Evolutionary conservation across 1,284 basidiomycete genomes (phyloP).

Genomic region (Marasmius fiardii): DNA sequence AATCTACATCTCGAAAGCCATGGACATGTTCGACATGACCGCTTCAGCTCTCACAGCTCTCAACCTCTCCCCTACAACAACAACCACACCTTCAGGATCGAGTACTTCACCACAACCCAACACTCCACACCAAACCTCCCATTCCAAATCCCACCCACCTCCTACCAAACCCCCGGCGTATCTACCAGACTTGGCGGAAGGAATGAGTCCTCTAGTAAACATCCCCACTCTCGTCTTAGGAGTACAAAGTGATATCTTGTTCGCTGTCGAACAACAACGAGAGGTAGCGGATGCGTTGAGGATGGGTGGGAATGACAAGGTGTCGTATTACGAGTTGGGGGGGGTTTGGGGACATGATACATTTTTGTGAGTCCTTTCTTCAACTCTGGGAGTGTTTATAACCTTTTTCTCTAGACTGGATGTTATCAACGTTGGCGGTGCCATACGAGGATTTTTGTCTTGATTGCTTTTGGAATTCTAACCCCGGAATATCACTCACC

Average conservation of each 20-base stretch:
- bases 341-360: slow-evolving; percentile 99
- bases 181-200: slow-evolving; percentile 80
- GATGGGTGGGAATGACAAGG: slow-evolving; percentile 82
- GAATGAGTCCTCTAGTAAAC: slow-evolving; percentile 71
- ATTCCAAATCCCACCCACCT: slow-evolving; percentile 69
- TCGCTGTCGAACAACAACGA: slow-evolving; percentile 96
- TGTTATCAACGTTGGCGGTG: slow-evolving; percentile 46
- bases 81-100: slow-evolving; percentile 20
- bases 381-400: neutral
- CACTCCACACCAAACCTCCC: slow-evolving; percentile 42
- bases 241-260: slow-evolving; percentile 95
- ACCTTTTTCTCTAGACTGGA: slow-evolving; percentile 34
- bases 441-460: slow-evolving; percentile 47
- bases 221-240: slow-evolving; percentile 90
- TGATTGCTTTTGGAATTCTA: slow-evolving; percentile 13
- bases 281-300: slow-evolving; percentile 93
- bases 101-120: slow-evolving; percentile 21
- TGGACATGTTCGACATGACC: slow-evolving; percentile 99
- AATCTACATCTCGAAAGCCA: slow-evolving; percentile 98
- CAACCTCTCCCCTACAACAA: slow-evolving; percentile 37
- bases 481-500: too few relatives aligned
- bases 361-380: slow-evolving; percentile 59
- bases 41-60: slow-evolving; percentile 73
- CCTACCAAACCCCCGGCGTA: slow-evolving; percentile 70
- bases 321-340: slow-evolving; percentile 96